Conservation (phyloP, 495 filamentous ascomycete species). For the Pyronema omphalodes region DNA sequence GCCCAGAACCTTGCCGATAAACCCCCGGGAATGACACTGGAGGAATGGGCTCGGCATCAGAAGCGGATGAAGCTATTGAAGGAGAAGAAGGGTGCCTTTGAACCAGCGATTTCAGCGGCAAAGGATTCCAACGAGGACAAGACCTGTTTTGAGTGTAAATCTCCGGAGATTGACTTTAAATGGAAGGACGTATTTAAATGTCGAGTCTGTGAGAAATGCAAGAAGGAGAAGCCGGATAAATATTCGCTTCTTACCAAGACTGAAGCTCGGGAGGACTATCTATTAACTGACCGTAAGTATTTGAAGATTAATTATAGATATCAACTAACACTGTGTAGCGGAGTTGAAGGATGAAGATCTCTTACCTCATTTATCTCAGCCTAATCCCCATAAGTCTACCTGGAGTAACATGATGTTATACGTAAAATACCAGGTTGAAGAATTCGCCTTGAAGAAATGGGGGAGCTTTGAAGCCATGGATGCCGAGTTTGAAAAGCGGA, state of each 20-base stretch:
- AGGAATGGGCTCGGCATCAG: slow-evolving; percentile 80
- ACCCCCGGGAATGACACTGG: slow-evolving; percentile 72
- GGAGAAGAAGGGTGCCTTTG: slow-evolving; percentile 63
- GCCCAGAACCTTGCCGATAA: slow-evolving; percentile 39
- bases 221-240: slow-evolving; percentile 75
- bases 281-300: slow-evolving; percentile 72
- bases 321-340: slow-evolving; percentile 29
- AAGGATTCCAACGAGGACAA: slow-evolving; percentile 43
- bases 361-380: slow-evolving; percentile 67
- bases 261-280: slow-evolving; percentile 84
- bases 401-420: slow-evolving; percentile 99
- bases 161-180: slow-evolving; percentile 78
- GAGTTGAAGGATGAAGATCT: slow-evolving; percentile 73
- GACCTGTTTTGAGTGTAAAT: slow-evolving; percentile 64
- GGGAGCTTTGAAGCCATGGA: slow-evolving; percentile 69
- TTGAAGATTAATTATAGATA: neutral
- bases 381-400: slow-evolving; percentile 85
- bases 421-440: slow-evolving; percentile 83
- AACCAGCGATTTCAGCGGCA: slow-evolving; percentile 62
- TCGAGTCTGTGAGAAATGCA: slow-evolving; percentile 55
- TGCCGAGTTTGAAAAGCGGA: slow-evolving; percentile 68
- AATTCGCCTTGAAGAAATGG: slow-evolving; percentile 67
- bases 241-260: slow-evolving; percentile 93
- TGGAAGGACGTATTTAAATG: slow-evolving; percentile 69
- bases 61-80: slow-evolving; percentile 46